Evolutionary conservation across 2,329 filamentous ascomycete genomes (phyloP), one percentile per base, ranked within the genome.

Genomic region (Thielaviopsis ethacetica): DNA sequence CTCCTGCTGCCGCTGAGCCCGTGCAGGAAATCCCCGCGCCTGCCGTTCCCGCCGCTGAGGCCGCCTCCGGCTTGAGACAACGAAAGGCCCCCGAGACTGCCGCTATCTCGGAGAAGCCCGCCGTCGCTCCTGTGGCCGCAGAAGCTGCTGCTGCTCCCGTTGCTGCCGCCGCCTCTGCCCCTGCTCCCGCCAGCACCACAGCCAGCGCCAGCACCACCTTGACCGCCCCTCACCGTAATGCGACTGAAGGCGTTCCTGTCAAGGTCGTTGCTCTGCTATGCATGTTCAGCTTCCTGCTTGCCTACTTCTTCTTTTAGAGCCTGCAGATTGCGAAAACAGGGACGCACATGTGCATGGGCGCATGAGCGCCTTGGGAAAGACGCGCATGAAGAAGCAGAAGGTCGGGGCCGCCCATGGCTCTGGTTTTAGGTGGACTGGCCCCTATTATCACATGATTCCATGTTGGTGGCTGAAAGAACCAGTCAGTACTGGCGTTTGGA

Each of bases 241-340:
- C 58, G 24, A 57, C 59, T 41, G 83, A 90, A 65, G 91, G 93
- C 22, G 91, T 98, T 3, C 84, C 93, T 0, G 82, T 98, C 55
- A 85, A 91, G 70, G 81, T 91, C 63, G 88, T 88, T 52, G 91
- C 93, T 22, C 76, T 82, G 22, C 75, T 98, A 51, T 96, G 91
- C 69, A 76, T 98, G 66, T 66, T 95, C 63, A 91, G 88, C 76
- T 98, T 98, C 75, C 73, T 98, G 68, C 80, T 97, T 65, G 93
- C 90, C 59, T 98, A 96, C 73, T 82, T 97, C 71, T 90, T 98
- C 76, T 98, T 98, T 73, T 98, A 83, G 59, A 17, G 24, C 10
- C 34, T 41, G 34, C 34, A 41, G 34, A 41, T 6, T 41, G 15
- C 34, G 10, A 41, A 41, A 41, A 41, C 34, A 4, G 10, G 34